A percentile compares a stretch with the other conserved stretches of the same genome.
phyloP scores from a whole-genome alignment of 2,329 filamentous ascomycete genomes.

The Rhynchosporium graminicola region DNA sequence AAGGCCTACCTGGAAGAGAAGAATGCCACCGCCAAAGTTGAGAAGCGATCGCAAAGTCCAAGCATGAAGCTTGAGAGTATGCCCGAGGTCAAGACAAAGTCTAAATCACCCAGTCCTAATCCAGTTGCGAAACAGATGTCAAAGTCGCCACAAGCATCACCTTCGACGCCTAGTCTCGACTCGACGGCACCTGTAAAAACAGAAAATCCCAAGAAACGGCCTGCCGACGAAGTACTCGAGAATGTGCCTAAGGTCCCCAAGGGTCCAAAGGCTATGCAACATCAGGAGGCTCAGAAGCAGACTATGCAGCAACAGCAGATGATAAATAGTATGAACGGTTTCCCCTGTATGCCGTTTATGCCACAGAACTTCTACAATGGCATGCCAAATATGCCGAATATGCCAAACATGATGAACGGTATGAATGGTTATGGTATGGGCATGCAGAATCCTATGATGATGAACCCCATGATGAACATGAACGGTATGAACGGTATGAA shows the following conservation, averaged over 20 bases:
- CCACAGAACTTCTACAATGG: slow-evolving; percentile 35
- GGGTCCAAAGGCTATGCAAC: slow-evolving; percentile 65
- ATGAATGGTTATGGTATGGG: slow-evolving; percentile 16
- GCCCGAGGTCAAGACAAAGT: slow-evolving; percentile 35
- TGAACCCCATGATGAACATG: slow-evolving; percentile 40
- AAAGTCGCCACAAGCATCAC: slow-evolving; percentile 39
- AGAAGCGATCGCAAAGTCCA: slow-evolving; percentile 52
- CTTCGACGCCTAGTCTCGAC: slow-evolving; percentile 38
- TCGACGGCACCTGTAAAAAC: slow-evolving; percentile 41
- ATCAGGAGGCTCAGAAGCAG: slow-evolving; percentile 46
- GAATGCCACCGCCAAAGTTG: slow-evolving; percentile 45
- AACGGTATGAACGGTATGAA: slow-evolving; percentile 39
- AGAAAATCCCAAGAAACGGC: slow-evolving; percentile 69
- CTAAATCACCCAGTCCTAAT: slow-evolving; percentile 41
- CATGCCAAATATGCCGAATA: slow-evolving; percentile 39
- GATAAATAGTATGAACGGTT: slow-evolving; percentile 47
- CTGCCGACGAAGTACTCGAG: slow-evolving; percentile 70
- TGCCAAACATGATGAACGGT: slow-evolving; percentile 11
- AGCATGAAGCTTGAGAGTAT: slow-evolving; percentile 41
- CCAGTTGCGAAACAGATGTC: slow-evolving; percentile 36
- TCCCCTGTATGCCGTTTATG: slow-evolving; percentile 42
- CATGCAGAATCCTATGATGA: slow-evolving; percentile 44
- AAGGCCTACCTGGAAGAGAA: slow-evolving; percentile 68
- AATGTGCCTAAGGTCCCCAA: slow-evolving; percentile 63
- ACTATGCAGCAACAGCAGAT: slow-evolving; percentile 46